Conservation (phyloP, 2,329 filamentous ascomycete species). For the Lachnellula cervina region DNA sequence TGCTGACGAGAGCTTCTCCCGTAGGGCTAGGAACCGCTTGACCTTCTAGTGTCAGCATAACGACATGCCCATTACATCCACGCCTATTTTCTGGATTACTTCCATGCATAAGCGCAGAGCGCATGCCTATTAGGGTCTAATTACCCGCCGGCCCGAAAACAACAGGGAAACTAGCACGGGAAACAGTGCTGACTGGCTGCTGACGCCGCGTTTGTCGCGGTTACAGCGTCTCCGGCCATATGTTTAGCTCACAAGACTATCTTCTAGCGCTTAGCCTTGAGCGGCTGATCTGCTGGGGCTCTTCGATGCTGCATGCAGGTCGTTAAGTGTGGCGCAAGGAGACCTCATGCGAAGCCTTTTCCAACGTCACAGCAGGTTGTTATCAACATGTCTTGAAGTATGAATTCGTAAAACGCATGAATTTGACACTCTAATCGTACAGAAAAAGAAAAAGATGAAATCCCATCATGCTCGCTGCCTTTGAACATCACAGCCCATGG, state of each 20-base stretch:
- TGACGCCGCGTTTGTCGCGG: neutral
- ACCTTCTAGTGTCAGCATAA: no score
- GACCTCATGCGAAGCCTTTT: neutral
- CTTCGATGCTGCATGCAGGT: neutral
- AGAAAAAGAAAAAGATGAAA: neutral
- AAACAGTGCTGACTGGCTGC: neutral
- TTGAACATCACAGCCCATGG: no score
- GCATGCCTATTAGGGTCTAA: no score
- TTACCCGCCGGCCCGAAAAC: neutral
- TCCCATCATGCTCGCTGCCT: no score
- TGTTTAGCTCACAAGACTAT: neutral
- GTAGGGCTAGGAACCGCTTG: neutral
- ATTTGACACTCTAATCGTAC: neutral
- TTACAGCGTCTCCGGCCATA: constrained; percentile 6
- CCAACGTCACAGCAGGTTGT: neutral
- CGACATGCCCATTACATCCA: no score
- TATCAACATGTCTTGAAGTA: neutral
- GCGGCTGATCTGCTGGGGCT: neutral
- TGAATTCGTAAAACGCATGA: neutral
- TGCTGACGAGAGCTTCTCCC: neutral
- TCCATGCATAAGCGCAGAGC: no score
- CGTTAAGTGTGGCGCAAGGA: neutral
- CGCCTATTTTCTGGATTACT: no score
- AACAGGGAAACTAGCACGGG: no score
- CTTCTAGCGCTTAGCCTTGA: no score